Evolutionary conservation across 768 basidiomycete genomes (phyloP).

Genomic region (Polyporus arcularius): DNA sequence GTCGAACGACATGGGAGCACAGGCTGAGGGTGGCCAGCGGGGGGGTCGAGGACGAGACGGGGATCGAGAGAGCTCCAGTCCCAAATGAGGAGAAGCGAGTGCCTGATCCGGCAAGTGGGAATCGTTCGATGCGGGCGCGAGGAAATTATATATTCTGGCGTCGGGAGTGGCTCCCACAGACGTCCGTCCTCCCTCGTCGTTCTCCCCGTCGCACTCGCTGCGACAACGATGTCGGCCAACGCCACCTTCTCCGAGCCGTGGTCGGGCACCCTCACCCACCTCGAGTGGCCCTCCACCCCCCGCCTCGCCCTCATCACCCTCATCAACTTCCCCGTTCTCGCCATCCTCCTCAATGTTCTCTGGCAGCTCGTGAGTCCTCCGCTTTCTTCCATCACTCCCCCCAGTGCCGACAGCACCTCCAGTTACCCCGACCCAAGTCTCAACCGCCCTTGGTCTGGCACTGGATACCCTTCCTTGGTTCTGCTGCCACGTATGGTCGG

Average conservation of each 20-base stretch:
- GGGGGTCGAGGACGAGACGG: neutral
- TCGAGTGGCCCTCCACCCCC: slow-evolving; percentile 25
- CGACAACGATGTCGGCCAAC: slow-evolving; percentile 27
- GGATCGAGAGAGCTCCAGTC: slow-evolving; percentile 17
- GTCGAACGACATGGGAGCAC: no score
- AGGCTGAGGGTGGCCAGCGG: neutral
- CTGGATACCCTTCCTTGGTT: slow-evolving; percentile 87
- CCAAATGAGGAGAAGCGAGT: slow-evolving; percentile 16
- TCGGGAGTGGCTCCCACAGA: slow-evolving; percentile 17
- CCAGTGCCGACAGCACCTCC: slow-evolving; percentile 3
- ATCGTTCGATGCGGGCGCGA: slow-evolving; percentile 20
- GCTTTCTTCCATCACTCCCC: neutral
- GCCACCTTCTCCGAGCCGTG: slow-evolving; percentile 28
- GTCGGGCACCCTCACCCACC: slow-evolving; percentile 30
- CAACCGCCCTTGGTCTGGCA: slow-evolving; percentile 93
- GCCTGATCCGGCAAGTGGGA: slow-evolving; percentile 18
- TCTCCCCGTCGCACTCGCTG: neutral
- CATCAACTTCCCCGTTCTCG: slow-evolving; percentile 68
- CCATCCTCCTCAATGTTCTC: slow-evolving; percentile 71
- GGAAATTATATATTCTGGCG: slow-evolving; percentile 17
- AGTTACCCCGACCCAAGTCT: slow-evolving; percentile 72
- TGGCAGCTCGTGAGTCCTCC: slow-evolving; percentile 63
- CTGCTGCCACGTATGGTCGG: slow-evolving; percentile 85
- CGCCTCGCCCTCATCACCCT: slow-evolving; percentile 42
- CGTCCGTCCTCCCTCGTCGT: slow-evolving; percentile 3